Evolutionary conservation across 2,329 filamentous ascomycete genomes (phyloP), one percentile per base, ranked within the genome.

Genomic region (Neocatenulostroma microsporum): DNA sequence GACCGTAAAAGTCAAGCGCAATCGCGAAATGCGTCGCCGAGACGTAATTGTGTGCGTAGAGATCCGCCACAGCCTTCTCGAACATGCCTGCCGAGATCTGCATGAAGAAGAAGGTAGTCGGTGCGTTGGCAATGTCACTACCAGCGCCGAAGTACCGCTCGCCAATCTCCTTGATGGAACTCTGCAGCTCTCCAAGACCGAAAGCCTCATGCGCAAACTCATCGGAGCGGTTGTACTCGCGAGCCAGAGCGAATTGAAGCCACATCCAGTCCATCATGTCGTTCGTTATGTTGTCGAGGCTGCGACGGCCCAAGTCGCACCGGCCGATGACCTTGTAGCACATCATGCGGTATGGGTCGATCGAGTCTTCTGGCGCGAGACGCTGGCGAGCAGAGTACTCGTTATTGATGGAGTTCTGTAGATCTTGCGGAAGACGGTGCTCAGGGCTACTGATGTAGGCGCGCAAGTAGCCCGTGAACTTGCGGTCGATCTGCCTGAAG

Each of bases 291-390:
- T 66, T 63, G 29, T 78, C 74, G 23, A 81, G 60, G 41, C 65
- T 74, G 37, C 74, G 67, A 28, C 69, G 67, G 31, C 62, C 66
- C 40, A 80, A 63, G 45, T 81, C 77, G 54, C 76, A 80, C 33
- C 77, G 86, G 30, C 93, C 91, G 50, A 98, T 82, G 44, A 98
- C 80, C 70, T 98, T 96, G 72, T 96, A 96, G 61, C 91, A 95
- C 31, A 89, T 88, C 78, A 94, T 88, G 36, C 87, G 80, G 67
- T 93, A 98, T 18, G 91, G 91, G 58, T 98, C 91, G 46, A 93
- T 79, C 2, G 84, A 84, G 56, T 88, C 82, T 40, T 91, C 84
- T 1, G 85, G 84, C 1, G 84, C 84, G 53, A 93, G 85, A 46
- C 85, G 81, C 18, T 80, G 75, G 30, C 87, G 80, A 58, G 93